Evolutionary conservation across 1,139 yeast genomes (phyloP), one percentile per base, ranked within the genome.

Genomic region (Meyerozyma sp.): DNA sequence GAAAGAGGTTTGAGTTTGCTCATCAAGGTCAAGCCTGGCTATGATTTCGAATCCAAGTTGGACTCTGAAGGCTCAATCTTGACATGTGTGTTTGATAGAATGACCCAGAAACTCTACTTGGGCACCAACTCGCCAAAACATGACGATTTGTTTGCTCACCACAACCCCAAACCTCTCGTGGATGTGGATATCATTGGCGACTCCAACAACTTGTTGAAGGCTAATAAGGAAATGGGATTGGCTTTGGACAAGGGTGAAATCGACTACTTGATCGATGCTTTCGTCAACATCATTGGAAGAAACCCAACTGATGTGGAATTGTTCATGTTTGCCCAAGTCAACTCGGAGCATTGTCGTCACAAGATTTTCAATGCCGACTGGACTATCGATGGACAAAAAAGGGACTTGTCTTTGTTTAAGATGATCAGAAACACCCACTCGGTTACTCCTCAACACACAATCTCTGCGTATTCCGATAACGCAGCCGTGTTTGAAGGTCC

Each of bases 281-380:
- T 93, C 69, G 78, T 74, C 44, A 70, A 80, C 34, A 75, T 74
- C 35, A 77, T 93, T 52, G 84, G 88, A 41, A 81, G 98, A 65
- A 89, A 91, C 62, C 98, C 98, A 43, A 93, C 98, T 26, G 98
- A 94, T 63, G 98, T 91, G 23, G 99, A 94, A 66, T 75, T 94
- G 53, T 94, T 94, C 68, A 94, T 94, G 98, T 94, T 94, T 73
- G 98, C 98, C 40, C 99, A 94, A 69, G 98, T 94, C 55, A 94
- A 94, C 70, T 90, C 98, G 18, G 99, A 94, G 70, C 99, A 94
- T 70, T 94, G 99, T 74, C 88, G 99, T 66, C 99, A 94, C 73
- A 94, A 94, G 70, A 93, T 94, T 53, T 94, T 94, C 77, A 94
- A 94, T 59, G 98, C 99, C 41, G 95, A 88, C 58, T 94, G 99